Base-by-base conservation (phyloP, 1,139 yeast species). In the Groenewaldozyma sp. region DNA sequence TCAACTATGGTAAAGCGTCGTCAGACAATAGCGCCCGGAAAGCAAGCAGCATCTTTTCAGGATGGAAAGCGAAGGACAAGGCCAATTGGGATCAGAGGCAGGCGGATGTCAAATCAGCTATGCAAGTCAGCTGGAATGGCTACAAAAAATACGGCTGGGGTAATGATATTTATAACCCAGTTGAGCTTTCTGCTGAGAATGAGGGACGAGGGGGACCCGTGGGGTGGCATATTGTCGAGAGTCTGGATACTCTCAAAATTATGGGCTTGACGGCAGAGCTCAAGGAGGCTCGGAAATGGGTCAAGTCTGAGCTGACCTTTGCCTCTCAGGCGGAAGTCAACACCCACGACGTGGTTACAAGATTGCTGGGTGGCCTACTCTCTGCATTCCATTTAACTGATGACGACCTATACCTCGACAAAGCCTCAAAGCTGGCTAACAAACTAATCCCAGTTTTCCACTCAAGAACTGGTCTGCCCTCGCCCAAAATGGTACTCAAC, bases 151-250 rank as follows among this genome's bases (percentile, higher is more conserved):
- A 82, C 52, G 97, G 84, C 0, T 87, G 94, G 93, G 96, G 96
- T 2, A 67, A 65, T 43, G 94, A 82, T 51, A 71, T 75, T 3
- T 82, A 78, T 53, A 62, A 65, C 21, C 84, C 96, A 0, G 56
- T 82, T 16, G 58, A 71, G 11, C 73, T 76, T 40, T 58, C 53
- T 1, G 87, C 86, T n/a, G 67, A 71, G 44, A 82, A 86, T 54
- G 82, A 86, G 87, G 88, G 86, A 1, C 78, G 78, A 5, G 35
- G 17, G 3, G 61, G 70, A 43, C 96, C 97, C 1, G 63, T 88
- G 50, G 98, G 98, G 2, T 88, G 96, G 96, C 83, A 88, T 59
- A 80, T 88, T 52, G 94, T 88, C 5, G 97, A 88, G 59, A 71
- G 94, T 1, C 62, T 91, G 41, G 97, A 91, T 55, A 83, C 96